Conservation (phyloP, 495 filamentous ascomycete genomes). For the Aspergillus asperescens region DNA sequence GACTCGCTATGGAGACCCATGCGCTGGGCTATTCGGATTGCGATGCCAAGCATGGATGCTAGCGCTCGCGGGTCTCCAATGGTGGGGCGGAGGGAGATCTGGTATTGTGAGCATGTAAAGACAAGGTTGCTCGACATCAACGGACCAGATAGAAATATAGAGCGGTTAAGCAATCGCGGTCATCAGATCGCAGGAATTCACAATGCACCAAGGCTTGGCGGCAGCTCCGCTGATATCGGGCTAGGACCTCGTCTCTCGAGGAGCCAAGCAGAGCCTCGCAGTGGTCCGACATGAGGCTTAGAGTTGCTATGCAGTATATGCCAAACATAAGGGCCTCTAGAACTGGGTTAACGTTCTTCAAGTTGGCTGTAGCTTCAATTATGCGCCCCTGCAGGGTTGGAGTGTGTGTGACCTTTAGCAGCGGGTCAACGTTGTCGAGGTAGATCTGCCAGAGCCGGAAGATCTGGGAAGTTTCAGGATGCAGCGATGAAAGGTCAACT, state of each 20-base stretch:
- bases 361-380: constrained; percentile 31
- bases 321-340: constrained; percentile 49
- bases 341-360: constrained; percentile 16
- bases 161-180: constrained; percentile 54
- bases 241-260: constrained; percentile 41
- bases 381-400: constrained; percentile 46
- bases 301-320: constrained; percentile 49
- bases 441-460: constrained; percentile 48
- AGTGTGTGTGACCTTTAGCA: constrained; percentile 50
- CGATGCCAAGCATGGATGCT: constrained; percentile 48
- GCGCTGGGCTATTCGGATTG: constrained; percentile 50
- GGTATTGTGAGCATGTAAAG: constrained; percentile 4
- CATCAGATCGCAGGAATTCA: constrained; percentile 37
- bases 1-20: constrained; percentile 50
- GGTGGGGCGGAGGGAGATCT: constrained; percentile 45
- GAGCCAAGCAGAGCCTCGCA: constrained; percentile 39
- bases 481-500: constrained; percentile 43
- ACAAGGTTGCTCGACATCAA: constrained; percentile 1
- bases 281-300: constrained; percentile 40
- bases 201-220: constrained; percentile 50
- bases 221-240: constrained; percentile 47
- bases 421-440: constrained; percentile 47
- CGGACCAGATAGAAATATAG: constrained; percentile 57
- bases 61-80: constrained; percentile 47
- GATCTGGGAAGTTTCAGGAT: constrained; percentile 41